Evolutionary conservation across 2,329 filamentous ascomycete species (phyloP).

Genomic region (Chaetomium globosum): DNA sequence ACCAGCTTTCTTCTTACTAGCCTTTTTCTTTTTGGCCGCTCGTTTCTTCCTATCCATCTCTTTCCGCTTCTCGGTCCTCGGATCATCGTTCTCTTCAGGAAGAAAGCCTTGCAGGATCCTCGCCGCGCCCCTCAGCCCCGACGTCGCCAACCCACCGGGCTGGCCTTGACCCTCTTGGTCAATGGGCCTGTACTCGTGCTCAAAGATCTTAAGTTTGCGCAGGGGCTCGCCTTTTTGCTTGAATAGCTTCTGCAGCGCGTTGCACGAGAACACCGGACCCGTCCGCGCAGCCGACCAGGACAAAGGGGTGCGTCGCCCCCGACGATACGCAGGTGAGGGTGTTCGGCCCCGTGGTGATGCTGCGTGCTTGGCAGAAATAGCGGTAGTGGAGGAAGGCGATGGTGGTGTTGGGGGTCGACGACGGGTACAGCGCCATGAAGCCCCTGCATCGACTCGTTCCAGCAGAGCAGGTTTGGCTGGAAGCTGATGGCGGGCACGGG

Average conservation of each 20-base stretch:
- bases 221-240: slow-evolving; percentile 46
- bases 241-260: slow-evolving; percentile 50
- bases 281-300: slow-evolving; percentile 57
- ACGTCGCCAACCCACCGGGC: not conserved
- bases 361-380: slow-evolving; percentile 56
- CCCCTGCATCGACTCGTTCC: slow-evolving; percentile 60
- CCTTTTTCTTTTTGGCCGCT: slow-evolving; percentile 34
- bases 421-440: slow-evolving; percentile 57
- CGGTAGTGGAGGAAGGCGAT: slow-evolving; percentile 57
- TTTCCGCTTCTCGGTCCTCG: slow-evolving; percentile 45
- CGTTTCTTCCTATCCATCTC: slow-evolving; percentile 43
- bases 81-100: slow-evolving; percentile 54
- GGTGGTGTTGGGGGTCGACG: slow-evolving; percentile 56
- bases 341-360: slow-evolving; percentile 55
- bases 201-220: slow-evolving; percentile 52
- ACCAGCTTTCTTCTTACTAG: slow-evolving; percentile 32
- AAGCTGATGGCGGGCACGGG: slow-evolving; percentile 54
- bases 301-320: slow-evolving; percentile 56
- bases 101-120: slow-evolving; percentile 57
- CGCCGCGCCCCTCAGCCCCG: slow-evolving; percentile 48
- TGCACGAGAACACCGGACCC: slow-evolving; percentile 57
- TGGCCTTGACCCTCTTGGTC: slow-evolving; percentile 23
- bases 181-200: slow-evolving; percentile 54
- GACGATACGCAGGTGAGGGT: slow-evolving; percentile 55
- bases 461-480: slow-evolving; percentile 57